Evolutionary conservation across 2,329 filamentous ascomycete species (phyloP).

Genomic region (Alternaria sp.): DNA sequence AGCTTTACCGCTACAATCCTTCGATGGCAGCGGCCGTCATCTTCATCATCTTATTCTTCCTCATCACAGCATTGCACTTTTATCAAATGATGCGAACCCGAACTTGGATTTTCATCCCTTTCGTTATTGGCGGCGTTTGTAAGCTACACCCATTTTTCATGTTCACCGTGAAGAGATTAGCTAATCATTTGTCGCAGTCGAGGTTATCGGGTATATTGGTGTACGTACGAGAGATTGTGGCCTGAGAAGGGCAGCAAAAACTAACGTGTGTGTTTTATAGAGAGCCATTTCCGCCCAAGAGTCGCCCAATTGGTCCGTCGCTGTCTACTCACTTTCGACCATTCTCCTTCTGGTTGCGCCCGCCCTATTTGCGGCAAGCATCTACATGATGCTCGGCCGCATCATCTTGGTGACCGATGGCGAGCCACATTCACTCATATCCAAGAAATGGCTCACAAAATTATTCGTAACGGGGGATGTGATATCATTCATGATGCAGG

Average conservation of each 20-base stretch:
- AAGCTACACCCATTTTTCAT: slow-evolving; percentile 25
- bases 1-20: slow-evolving; percentile 52
- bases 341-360: slow-evolving; percentile 52
- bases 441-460: slow-evolving; percentile 52
- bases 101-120: slow-evolving; percentile 62
- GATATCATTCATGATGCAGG: slow-evolving; percentile 56
- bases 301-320: slow-evolving; percentile 40
- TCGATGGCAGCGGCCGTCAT: slow-evolving; percentile 58
- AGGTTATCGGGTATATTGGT: slow-evolving; percentile 61
- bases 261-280: not conserved
- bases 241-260: not conserved
- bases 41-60: slow-evolving; percentile 58
- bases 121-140: slow-evolving; percentile 63
- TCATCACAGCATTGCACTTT: slow-evolving; percentile 52
- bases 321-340: slow-evolving; percentile 54
- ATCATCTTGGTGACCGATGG: slow-evolving; percentile 53
- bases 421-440: slow-evolving; percentile 52
- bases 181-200: slow-evolving; percentile 45
- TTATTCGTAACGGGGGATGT: slow-evolving; percentile 58
- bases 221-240: not conserved
- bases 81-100: slow-evolving; percentile 54
- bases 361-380: slow-evolving; percentile 58
- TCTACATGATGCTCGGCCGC: slow-evolving; percentile 61
- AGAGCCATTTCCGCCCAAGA: slow-evolving; percentile 20
- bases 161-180: not conserved